A percentile compares a stretch with the other conserved stretches of the same genome.
These are phyloP conservation scores for Ustilago esculenta DNA, from an alignment of 1,284 basidiomycete species.

Conservation along the genomic window DNA sequence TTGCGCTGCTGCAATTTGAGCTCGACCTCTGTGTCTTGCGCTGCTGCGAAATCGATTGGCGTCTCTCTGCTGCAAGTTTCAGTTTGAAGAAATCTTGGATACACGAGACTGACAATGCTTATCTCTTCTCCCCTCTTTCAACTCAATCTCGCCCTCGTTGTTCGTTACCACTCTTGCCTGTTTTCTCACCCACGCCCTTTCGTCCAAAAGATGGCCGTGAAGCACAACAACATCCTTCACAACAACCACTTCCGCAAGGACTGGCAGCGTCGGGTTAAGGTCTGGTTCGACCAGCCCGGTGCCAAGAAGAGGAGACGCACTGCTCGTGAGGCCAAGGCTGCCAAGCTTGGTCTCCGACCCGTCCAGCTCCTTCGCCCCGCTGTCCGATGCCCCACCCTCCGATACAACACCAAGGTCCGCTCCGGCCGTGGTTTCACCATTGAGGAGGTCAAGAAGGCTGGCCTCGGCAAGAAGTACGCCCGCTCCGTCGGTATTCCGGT, in stretches of 20 bases:
- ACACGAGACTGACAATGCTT: constrained; percentile 32
- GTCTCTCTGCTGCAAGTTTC: background rate
- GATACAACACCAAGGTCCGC: constrained; percentile 98
- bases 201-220: constrained; percentile 60
- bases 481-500: constrained; percentile 92
- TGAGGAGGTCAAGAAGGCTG: constrained; percentile 94
- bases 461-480: constrained; percentile 93
- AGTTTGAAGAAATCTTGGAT: background rate
- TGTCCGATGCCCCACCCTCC: constrained; percentile 93
- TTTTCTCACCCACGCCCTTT: no score
- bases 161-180: no score
- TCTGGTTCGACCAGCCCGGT: constrained; percentile 99
- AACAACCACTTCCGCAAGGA: constrained; percentile 94
- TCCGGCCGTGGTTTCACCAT: constrained; percentile 97
- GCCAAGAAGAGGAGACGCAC: constrained; percentile 95
- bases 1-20: no score
- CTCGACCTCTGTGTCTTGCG: background rate
- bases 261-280: constrained; percentile 84
- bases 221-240: constrained; percentile 67
- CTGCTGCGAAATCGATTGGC: background rate
- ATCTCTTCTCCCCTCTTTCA: background rate
- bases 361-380: constrained; percentile 92
- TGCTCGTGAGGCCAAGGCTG: constrained; percentile 91
- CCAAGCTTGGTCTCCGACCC: constrained; percentile 90
- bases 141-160: no score